These are phyloP conservation scores for Talaromyces wortmannii DNA, from an alignment of 495 filamentous ascomycete species.

Conservation along the genomic window DNA sequence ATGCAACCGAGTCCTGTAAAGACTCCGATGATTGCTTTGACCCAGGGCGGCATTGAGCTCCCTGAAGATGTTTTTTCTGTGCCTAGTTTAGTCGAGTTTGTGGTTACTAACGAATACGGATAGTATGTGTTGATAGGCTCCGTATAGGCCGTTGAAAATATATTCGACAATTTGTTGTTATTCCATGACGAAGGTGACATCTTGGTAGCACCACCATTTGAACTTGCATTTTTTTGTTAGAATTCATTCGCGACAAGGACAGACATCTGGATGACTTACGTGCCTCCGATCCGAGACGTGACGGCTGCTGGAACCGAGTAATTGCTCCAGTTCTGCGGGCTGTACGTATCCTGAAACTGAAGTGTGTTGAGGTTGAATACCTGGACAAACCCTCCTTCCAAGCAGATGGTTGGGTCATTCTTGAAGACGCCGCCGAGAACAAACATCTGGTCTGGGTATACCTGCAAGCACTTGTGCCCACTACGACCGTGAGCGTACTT, in stretches of 20 bases:
- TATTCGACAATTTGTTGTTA: constrained; percentile 26
- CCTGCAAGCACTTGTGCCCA: constrained; percentile 53
- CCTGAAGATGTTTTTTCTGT: not conserved
- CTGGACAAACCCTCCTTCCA: constrained; percentile 42
- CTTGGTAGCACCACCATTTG: constrained; percentile 43
- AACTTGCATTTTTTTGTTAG: constrained; percentile 10
- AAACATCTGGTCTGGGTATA: constrained; percentile 62
- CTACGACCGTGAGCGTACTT: constrained; percentile 36
- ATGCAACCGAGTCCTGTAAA: not conserved
- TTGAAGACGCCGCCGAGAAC: constrained; percentile 46
- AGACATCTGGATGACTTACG: constrained; percentile 2
- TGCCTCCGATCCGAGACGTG: constrained; percentile 48
- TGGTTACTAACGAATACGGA: constrained; percentile 31
- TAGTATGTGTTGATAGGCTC: constrained; percentile 44
- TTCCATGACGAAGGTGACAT: constrained; percentile 36
- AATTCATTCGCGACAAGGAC: not conserved
- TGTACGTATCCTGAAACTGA: constrained; percentile 45
- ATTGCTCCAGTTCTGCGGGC: constrained; percentile 40
- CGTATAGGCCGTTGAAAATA: constrained; percentile 45
- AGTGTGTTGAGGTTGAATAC: constrained; percentile 51
- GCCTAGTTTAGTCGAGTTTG: not conserved
- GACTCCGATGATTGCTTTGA: not conserved
- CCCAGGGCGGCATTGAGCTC: not conserved
- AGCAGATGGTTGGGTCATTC: constrained; percentile 25
- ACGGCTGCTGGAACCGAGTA: constrained; percentile 50